Percentiles rank a stretch among this genome's conserved stretches.
Conservation (phyloP, 208 protist species). For the Jaenimonas drosophilae region DNA sequence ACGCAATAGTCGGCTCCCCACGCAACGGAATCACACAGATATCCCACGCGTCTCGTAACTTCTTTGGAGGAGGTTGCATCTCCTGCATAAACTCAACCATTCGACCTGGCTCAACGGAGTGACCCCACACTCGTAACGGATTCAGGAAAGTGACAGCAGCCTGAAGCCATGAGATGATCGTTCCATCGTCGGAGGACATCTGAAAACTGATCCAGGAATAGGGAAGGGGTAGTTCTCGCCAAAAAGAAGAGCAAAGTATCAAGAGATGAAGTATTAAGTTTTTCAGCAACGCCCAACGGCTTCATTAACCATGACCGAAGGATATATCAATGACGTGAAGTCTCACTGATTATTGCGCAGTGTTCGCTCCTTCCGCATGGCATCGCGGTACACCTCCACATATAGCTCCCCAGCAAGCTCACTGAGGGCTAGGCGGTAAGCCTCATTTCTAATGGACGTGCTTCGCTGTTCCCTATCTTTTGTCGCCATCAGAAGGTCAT, state of each 20-base stretch:
- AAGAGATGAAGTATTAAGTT: too few relatives aligned
- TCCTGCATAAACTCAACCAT: constrained; percentile 18
- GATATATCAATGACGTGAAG: too few relatives aligned
- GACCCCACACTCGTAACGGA: constrained; percentile 6
- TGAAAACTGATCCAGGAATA: not conserved
- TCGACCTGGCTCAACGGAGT: constrained; percentile 9
- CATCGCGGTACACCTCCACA: constrained; percentile 30
- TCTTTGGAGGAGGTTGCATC: constrained; percentile 19
- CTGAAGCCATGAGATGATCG: constrained; percentile 20
- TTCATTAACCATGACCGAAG: too few relatives aligned
- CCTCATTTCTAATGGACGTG: constrained; percentile 36
- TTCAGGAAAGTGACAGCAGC: constrained; percentile 17
- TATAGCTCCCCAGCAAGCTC: constrained; percentile 72
- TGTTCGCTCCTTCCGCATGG: constrained; percentile 6
- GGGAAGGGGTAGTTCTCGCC: not conserved
- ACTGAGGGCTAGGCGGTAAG: constrained; percentile 51
- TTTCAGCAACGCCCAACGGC: too few relatives aligned
- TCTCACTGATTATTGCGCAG: not conserved
- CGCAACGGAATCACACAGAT: constrained; percentile 34
- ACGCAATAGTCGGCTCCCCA: constrained; percentile 45
- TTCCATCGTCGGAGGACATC: not conserved
- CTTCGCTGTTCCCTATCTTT: constrained; percentile 36
- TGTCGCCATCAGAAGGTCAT: constrained; percentile 48
- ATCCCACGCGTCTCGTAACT: constrained; percentile 39
- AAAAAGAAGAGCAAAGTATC: not conserved